Evolutionary conservation across 305 asterid species (phyloP), one percentile per base, ranked within the genome.

Genomic region (Galium porrigens): DNA sequence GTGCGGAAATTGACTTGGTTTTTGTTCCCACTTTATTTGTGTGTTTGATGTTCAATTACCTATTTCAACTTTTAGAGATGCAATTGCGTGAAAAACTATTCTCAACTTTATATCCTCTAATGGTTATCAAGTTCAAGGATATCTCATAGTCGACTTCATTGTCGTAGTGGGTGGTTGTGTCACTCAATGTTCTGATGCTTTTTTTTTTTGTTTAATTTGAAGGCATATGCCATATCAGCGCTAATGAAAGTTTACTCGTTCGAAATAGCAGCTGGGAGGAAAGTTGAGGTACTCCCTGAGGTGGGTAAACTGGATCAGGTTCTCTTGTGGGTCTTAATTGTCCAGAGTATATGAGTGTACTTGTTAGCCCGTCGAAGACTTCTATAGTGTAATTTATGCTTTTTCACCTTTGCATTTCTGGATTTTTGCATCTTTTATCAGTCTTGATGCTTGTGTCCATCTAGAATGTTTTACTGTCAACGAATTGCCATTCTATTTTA

Each of bases 171-270:
- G 39, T 18, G 34, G 30, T 30, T 41, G 8, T 27, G 46, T 61
- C 8, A 46, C 52, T 46, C 44, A 20, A 68, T 37, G 72, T 72
- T 73, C 14, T 70, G 36, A 63, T 58, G 66, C 20, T 67, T 27
- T 27, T 27, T 58, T 27, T 27, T 27, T 58, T 12, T 64, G 3
- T 76, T 70, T 41, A 71, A 65, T 82, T 52, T 71, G 81, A 79
- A 92, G 99, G 96, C 92, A 51, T 94, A 86, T 80, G 92, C 96
- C 57, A 83, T 89, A 59, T 79, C 97, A 42, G 99, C 97, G 32
- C 84, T 94, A 74, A 76, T 78, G 95, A 94, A 94, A 89, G 81
- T 90, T 76, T 86, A 87, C 76, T 79, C 96, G 41, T 94, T 94
- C 70, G 99, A 94, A 83, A 81, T 86, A 76, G 86, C 97, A 42